These are phyloP conservation scores for Trichoderma semiorbis DNA, from an alignment of 2,329 filamentous ascomycete species.

Conservation along the genomic window DNA sequence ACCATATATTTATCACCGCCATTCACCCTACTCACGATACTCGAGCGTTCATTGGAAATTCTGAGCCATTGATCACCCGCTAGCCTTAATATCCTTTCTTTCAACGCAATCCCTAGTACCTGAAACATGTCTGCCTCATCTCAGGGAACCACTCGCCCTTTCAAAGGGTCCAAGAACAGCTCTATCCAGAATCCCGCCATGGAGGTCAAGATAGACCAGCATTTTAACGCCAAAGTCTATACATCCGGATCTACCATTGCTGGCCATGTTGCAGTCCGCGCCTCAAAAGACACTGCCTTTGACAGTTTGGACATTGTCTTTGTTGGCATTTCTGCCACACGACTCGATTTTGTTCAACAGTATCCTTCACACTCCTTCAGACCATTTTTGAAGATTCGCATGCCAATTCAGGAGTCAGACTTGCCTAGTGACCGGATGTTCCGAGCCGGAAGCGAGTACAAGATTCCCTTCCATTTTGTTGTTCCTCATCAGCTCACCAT, in stretches of 20 bases:
- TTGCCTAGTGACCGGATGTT: conserved; percentile 49
- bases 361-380: conserved; percentile 47
- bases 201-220: conserved; percentile 48
- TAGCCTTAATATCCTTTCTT: neutral
- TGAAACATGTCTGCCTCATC: conserved; percentile 25
- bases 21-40: neutral
- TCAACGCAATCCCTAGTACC: neutral
- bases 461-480: conserved; percentile 57
- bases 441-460: conserved; percentile 46
- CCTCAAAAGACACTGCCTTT: conserved; percentile 46
- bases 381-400: conserved; percentile 54
- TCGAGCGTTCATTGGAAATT: neutral
- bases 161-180: conserved; percentile 11
- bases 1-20: neutral
- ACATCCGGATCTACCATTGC: conserved; percentile 51
- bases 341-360: conserved; percentile 49
- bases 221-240: conserved; percentile 55
- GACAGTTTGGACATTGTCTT: conserved; percentile 52
- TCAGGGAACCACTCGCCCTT: conserved; percentile 20
- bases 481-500: conserved; percentile 57
- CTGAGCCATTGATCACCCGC: neutral
- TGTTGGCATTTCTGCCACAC: conserved; percentile 48
- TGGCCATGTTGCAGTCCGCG: conserved; percentile 47
- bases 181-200: conserved; percentile 37
- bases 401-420: conserved; percentile 47